Evolutionary conservation across 768 basidiomycete genomes (phyloP).

Genomic region (Russula griseocarnosa): DNA sequence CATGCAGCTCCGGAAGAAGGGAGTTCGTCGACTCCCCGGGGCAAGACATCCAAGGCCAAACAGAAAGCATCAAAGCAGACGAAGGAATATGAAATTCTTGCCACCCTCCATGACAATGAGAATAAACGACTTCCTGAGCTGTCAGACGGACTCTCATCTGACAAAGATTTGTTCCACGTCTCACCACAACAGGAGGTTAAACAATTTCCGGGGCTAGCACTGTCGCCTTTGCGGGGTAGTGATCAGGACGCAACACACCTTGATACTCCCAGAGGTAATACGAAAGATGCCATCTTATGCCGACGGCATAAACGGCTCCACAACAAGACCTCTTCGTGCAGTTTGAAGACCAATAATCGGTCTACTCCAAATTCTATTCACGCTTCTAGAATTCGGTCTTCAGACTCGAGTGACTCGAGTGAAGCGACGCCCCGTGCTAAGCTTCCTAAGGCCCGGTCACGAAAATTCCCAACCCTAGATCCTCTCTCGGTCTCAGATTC

Average conservation of each 20-base stretch:
- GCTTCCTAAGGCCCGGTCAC: not conserved
- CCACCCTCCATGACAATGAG: conserved; percentile 11
- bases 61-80: not conserved
- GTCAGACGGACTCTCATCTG: conserved; percentile 15
- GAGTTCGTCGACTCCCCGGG: conserved; percentile 10
- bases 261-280: not conserved
- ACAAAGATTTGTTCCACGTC: not conserved
- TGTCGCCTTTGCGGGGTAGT: conserved; percentile 9
- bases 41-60: not conserved
- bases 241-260: not conserved
- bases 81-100: conserved; percentile 5
- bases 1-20: conserved; percentile 1
- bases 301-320: not conserved
- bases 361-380: not conserved
- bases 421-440: conserved; percentile 21
- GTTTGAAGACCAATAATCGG: not conserved
- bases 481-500: conserved; percentile 16
- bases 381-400: not conserved
- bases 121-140: not conserved
- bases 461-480: conserved; percentile 8
- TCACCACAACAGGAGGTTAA: conserved; percentile 1
- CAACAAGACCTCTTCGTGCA: not conserved
- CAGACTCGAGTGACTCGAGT: conserved; percentile 7
- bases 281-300: not conserved
- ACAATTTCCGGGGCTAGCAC: conserved; percentile 2